Conservation (phyloP, 768 basidiomycete species). For the Pisolithus orientalis region DNA sequence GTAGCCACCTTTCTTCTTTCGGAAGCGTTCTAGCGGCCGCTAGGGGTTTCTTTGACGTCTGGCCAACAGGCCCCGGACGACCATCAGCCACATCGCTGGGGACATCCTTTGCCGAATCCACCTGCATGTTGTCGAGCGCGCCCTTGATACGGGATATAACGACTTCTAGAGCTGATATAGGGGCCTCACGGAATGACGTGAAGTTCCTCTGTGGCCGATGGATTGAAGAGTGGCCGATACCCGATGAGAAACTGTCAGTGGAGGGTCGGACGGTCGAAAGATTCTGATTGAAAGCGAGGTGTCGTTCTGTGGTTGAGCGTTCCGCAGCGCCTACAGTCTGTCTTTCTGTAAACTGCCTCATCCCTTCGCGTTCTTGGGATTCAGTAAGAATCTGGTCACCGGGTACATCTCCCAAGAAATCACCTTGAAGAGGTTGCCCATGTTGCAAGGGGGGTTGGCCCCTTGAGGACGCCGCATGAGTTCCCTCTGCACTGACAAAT, state of each 20-base stretch:
- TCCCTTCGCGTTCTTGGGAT: conserved; percentile 39
- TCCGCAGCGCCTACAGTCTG: conserved; percentile 6
- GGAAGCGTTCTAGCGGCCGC: conserved; percentile 13
- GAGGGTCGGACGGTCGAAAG: neutral
- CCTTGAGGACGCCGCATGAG: conserved; percentile 7
- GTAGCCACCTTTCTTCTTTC: conserved; percentile 48
- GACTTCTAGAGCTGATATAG: conserved; percentile 75
- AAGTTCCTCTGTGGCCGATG: conserved; percentile 19
- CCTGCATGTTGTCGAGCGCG: conserved; percentile 64
- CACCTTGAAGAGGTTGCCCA: conserved; percentile 53
- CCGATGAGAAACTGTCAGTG: conserved; percentile 4
- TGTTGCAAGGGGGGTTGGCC: conserved; percentile 23
- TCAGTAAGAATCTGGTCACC: conserved; percentile 31
- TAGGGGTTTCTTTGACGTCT: conserved; percentile 13
- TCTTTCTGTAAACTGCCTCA: conserved; percentile 11
- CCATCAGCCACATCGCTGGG: conserved; percentile 16
- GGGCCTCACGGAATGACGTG: conserved; percentile 37
- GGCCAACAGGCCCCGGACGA: conserved; percentile 15
- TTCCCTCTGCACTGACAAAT: conserved; percentile 44
- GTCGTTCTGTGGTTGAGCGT: neutral
- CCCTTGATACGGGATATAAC: conserved; percentile 84
- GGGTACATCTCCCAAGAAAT: conserved; percentile 60
- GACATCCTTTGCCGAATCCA: conserved; percentile 27
- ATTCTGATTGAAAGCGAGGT: neutral
- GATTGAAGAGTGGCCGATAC: conserved; percentile 11